Percentiles rank a stretch among this genome's conserved stretches.
These are phyloP conservation scores for Paramyrothecium roridum DNA, from an alignment of 2,329 filamentous ascomycete species.

Conservation along the genomic window DNA sequence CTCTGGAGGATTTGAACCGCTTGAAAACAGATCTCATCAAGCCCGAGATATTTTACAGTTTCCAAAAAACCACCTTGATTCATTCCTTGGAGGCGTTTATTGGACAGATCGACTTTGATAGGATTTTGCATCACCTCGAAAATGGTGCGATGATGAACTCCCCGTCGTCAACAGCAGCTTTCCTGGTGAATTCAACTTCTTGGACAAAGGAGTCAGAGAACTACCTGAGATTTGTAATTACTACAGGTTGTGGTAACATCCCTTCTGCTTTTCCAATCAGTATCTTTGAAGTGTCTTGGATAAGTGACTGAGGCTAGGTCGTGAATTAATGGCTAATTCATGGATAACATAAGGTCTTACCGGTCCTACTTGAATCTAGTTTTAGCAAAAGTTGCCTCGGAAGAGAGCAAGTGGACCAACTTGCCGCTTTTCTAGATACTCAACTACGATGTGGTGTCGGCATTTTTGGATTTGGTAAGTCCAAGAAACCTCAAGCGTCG, in stretches of 20 bases:
- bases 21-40: slow-evolving; percentile 1
- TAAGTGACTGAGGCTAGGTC: neutral
- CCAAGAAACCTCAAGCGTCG: neutral
- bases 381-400: neutral
- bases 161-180: slow-evolving; percentile 14
- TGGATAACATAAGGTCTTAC: too few species aligned
- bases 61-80: slow-evolving; percentile 2
- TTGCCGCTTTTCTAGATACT: neutral
- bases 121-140: slow-evolving; percentile 5
- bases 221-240: slow-evolving; percentile 9
- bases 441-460: neutral
- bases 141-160: slow-evolving; percentile 14
- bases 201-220: slow-evolving; percentile 13
- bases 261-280: slow-evolving; percentile 10
- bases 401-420: neutral
- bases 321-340: too few species aligned
- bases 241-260: slow-evolving; percentile 3
- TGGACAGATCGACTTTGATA: slow-evolving; percentile 11
- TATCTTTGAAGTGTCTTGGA: slow-evolving; percentile 8
- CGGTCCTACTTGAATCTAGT: neutral
- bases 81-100: slow-evolving; percentile 15
- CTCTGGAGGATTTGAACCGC: too few species aligned
- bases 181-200: slow-evolving; percentile 8
- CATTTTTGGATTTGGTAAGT: slow-evolving; percentile 9
- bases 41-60: neutral